These are phyloP conservation scores for Boletus barrowsii DNA, from an alignment of 768 basidiomycete species.

Conservation along the genomic window DNA sequence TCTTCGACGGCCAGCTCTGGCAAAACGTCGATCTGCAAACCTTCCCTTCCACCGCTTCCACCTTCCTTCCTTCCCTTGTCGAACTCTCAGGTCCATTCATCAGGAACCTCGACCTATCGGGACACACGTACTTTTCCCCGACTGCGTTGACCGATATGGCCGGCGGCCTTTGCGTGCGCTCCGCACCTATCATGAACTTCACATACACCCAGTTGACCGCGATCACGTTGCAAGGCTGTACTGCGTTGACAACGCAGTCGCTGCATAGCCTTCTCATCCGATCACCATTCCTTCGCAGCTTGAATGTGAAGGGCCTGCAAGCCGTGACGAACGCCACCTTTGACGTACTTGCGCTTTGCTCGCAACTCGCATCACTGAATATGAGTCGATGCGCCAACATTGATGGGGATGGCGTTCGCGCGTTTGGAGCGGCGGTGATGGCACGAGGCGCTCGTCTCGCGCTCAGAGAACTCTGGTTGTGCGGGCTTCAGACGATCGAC, in stretches of 20 bases:
- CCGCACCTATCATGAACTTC: slow-evolving; percentile 27
- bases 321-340: slow-evolving; percentile 75
- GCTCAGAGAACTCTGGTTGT: slow-evolving; percentile 63
- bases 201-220: slow-evolving; percentile 64
- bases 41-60: slow-evolving; percentile 55
- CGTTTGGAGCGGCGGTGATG: slow-evolving; percentile 43
- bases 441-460: slow-evolving; percentile 46
- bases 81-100: slow-evolving; percentile 62
- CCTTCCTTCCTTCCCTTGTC: slow-evolving; percentile 52
- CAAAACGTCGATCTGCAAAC: slow-evolving; percentile 55
- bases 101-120: slow-evolving; percentile 56
- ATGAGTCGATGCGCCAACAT: slow-evolving; percentile 70
- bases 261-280: slow-evolving; percentile 67
- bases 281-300: slow-evolving; percentile 53
- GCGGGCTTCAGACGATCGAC: slow-evolving; percentile 59
- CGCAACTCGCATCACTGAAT: slow-evolving; percentile 57
- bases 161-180: slow-evolving; percentile 49
- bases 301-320: slow-evolving; percentile 66
- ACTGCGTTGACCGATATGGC: slow-evolving; percentile 51
- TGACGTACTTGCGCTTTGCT: slow-evolving; percentile 60
- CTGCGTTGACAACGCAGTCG: slow-evolving; percentile 57
- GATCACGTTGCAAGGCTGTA: slow-evolving; percentile 74
- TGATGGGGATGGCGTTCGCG: slow-evolving; percentile 58
- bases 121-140: slow-evolving; percentile 52
- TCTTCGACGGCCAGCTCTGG: slow-evolving; percentile 91